Evolutionary conservation across 257 asterid genomes (phyloP).

Genomic region (Cinchona pubescens): DNA sequence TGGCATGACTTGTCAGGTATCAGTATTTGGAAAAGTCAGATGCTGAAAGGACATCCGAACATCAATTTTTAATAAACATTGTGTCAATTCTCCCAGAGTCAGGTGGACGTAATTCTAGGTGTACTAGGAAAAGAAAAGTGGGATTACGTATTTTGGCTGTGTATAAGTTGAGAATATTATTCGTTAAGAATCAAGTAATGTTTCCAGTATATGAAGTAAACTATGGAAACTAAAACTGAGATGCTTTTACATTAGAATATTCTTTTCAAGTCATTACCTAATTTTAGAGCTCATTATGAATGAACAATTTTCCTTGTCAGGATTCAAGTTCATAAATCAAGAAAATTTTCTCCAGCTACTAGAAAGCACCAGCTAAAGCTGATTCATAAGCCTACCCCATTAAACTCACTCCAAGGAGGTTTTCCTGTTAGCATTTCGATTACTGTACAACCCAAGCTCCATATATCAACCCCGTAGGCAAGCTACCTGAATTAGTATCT

Average conservation of each 20-base stretch:
- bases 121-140: not conserved
- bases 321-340: not conserved
- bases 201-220: not conserved
- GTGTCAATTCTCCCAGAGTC: not conserved
- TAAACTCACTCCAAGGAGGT: conserved; percentile 81
- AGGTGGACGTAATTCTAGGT: not conserved
- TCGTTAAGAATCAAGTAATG: not conserved
- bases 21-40: not conserved
- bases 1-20: conserved; percentile 12
- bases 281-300: not conserved
- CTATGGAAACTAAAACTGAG: not conserved
- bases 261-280: not conserved
- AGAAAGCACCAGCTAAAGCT: not conserved
- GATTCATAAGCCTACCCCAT: conserved; percentile 40
- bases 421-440: conserved; percentile 84
- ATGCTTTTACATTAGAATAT: not conserved
- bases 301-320: not conserved
- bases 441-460: conserved; percentile 94
- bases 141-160: not conserved
- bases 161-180: not conserved
- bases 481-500: conserved; percentile 61
- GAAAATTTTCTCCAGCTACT: not conserved
- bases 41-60: conserved; percentile 11
- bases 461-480: conserved; percentile 78
- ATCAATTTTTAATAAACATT: not conserved